Percentiles rank a stretch among this genome's conserved stretches.
Evolutionary conservation across 805 yeast genomes (phyloP).

Genomic region (Helenozyma baotianmanensis): DNA sequence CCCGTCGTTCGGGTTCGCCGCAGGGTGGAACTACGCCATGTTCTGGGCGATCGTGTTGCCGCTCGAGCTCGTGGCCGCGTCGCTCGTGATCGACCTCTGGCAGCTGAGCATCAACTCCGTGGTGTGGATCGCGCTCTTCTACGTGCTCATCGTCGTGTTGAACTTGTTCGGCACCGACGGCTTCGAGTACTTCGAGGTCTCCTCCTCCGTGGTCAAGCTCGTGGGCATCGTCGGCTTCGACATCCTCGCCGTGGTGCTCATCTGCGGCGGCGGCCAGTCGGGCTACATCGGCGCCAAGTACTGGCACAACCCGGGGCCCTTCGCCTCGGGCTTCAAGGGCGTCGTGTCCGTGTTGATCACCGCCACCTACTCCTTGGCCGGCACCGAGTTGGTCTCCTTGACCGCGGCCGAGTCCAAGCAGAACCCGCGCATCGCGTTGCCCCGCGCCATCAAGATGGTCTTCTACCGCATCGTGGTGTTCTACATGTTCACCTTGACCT

Average conservation of each 20-base stretch:
- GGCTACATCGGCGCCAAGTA: conserved; percentile 36
- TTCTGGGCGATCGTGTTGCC: conserved; percentile 44
- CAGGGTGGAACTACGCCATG: conserved; percentile 41
- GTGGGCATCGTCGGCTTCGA: conserved; percentile 38
- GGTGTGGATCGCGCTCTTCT: conserved; percentile 39
- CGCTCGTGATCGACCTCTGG: conserved; percentile 40
- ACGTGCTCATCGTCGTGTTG: conserved; percentile 30
- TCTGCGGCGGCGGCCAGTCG: conserved; percentile 35
- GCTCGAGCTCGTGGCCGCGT: conserved; percentile 39
- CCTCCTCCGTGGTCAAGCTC: conserved; percentile 32
- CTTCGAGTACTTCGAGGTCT: conserved; percentile 36
- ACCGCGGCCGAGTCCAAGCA: conserved; percentile 33
- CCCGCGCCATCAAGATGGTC: conserved; percentile 40
- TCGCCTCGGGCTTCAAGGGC: conserved; percentile 35
- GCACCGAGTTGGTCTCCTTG: conserved; percentile 39
- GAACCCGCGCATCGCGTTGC: conserved; percentile 36
- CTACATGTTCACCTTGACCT: conserved; percentile 37
- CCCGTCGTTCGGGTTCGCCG: conserved; percentile 43
- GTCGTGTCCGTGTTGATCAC: conserved; percentile 34
- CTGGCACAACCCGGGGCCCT: conserved; percentile 36
- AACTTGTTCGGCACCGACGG: conserved; percentile 33
- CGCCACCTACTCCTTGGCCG: conserved; percentile 41
- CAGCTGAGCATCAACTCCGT: conserved; percentile 33
- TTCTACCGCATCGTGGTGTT: conserved; percentile 39
- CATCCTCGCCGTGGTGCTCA: conserved; percentile 35